Evolutionary conservation across 2,329 filamentous ascomycete genomes (phyloP).

Genomic region (Cryphonectria naterciae): DNA sequence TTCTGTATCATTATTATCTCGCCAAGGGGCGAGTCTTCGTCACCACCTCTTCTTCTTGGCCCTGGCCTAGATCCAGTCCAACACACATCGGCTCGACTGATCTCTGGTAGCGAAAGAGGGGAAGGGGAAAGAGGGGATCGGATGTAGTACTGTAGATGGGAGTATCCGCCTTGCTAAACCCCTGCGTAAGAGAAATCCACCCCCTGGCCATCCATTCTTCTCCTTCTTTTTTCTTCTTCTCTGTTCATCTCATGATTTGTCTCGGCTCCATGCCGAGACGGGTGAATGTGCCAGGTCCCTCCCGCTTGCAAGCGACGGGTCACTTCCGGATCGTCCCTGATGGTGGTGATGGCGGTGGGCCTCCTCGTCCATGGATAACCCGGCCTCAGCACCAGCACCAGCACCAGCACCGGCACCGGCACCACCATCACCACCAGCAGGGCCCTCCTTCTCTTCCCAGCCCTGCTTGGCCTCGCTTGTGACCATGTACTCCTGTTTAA

Average conservation of each 20-base stretch:
- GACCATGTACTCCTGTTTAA: constrained; percentile 19
- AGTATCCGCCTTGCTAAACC: background rate
- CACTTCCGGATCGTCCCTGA: background rate
- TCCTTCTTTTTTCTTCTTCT: background rate
- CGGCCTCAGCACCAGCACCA: background rate
- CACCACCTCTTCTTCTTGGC: background rate
- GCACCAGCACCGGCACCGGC: background rate
- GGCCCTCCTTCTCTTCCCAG: background rate
- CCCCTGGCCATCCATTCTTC: background rate
- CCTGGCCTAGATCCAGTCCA: background rate
- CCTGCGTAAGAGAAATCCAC: background rate
- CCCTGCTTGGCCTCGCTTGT: constrained; percentile 10
- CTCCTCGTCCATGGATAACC: background rate
- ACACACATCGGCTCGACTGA: background rate
- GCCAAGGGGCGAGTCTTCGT: background rate
- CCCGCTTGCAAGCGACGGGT: constrained; percentile 4
- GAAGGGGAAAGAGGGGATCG: background rate
- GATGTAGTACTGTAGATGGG: background rate
- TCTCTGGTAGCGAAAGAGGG: constrained; percentile 1
- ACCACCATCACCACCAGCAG: background rate
- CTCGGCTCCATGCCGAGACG: constrained; percentile 1
- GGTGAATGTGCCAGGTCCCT: background rate
- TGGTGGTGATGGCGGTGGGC: background rate
- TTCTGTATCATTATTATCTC: background rate
- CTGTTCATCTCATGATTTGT: background rate